phyloP scores from a whole-genome alignment of 2,329 filamentous ascomycete genomes.

The Diaporthe aspalathi region DNA sequence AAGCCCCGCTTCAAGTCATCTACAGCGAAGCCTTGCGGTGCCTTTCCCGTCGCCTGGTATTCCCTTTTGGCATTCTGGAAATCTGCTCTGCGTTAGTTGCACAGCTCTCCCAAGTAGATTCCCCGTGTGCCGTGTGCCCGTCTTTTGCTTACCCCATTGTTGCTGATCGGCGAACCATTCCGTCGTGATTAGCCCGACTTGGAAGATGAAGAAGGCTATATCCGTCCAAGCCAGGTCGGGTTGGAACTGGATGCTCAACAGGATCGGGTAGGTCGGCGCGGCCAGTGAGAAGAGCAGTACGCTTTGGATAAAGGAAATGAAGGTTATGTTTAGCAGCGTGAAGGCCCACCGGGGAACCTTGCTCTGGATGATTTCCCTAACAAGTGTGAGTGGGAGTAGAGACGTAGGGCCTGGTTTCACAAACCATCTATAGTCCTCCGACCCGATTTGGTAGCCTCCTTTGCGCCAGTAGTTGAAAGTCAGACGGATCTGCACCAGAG shows the following conservation, averaged over 20 bases:
- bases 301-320: constrained; percentile 88
- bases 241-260: constrained; percentile 77
- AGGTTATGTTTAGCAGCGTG: constrained; percentile 87
- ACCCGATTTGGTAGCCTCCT: constrained; percentile 88
- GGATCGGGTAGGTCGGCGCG: constrained; percentile 82
- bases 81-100: constrained; percentile 54
- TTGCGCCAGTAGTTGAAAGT: constrained; percentile 98
- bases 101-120: not conserved
- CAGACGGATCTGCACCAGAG: constrained; percentile 70
- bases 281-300: constrained; percentile 82
- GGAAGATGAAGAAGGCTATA: constrained; percentile 57
- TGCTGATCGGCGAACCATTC: constrained; percentile 92
- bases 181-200: constrained; percentile 65
- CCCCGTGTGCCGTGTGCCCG: not conserved
- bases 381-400: constrained; percentile 40
- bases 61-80: constrained; percentile 84
- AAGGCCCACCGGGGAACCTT: constrained; percentile 74
- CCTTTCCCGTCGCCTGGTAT: constrained; percentile 79
- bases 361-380: constrained; percentile 76
- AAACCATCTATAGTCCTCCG: constrained; percentile 93
- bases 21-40: constrained; percentile 72
- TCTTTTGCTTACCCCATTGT: constrained; percentile 77
- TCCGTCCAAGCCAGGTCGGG: constrained; percentile 59
- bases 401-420: constrained; percentile 32
- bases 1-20: constrained; percentile 92